These are phyloP conservation scores for Brassica balearica DNA, from an alignment of 441 rosid species.

Conservation along the genomic window DNA sequence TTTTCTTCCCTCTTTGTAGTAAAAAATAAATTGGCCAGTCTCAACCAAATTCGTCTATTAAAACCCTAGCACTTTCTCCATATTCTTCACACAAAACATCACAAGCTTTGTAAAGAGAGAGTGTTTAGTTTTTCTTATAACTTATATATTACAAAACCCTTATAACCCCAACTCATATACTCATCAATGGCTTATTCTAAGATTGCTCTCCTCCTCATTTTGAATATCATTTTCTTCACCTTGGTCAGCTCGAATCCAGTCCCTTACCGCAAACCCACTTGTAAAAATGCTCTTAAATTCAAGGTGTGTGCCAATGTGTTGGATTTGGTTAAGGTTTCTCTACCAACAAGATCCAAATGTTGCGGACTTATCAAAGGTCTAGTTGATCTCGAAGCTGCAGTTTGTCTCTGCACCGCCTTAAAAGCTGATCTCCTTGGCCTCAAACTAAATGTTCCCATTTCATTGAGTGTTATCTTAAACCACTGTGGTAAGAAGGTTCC, in stretches of 20 bases:
- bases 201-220: not conserved
- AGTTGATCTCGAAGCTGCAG: constrained; percentile 30
- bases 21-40: not conserved
- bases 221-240: not conserved
- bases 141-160: too few relatives aligned
- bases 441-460: constrained; percentile 32
- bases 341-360: constrained; percentile 14
- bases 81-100: constrained; percentile 24
- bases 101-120: constrained; percentile 22
- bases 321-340: constrained; percentile 33
- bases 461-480: constrained; percentile 30
- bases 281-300: constrained; percentile 35
- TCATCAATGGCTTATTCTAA: constrained; percentile 15
- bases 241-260: constrained; percentile 24
- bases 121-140: not conserved
- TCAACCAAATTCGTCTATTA: constrained; percentile 13
- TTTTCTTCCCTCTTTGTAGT: too few relatives aligned
- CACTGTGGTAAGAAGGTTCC: constrained; percentile 33
- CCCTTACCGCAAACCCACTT: constrained; percentile 32
- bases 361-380: constrained; percentile 23
- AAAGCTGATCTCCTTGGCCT: constrained; percentile 36
- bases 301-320: constrained; percentile 36
- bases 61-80: constrained; percentile 14
- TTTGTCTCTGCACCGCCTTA: constrained; percentile 37
- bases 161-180: too few relatives aligned